Base-by-base conservation (phyloP, 768 basidiomycete genomes). In the Serendipita vermifera region DNA sequence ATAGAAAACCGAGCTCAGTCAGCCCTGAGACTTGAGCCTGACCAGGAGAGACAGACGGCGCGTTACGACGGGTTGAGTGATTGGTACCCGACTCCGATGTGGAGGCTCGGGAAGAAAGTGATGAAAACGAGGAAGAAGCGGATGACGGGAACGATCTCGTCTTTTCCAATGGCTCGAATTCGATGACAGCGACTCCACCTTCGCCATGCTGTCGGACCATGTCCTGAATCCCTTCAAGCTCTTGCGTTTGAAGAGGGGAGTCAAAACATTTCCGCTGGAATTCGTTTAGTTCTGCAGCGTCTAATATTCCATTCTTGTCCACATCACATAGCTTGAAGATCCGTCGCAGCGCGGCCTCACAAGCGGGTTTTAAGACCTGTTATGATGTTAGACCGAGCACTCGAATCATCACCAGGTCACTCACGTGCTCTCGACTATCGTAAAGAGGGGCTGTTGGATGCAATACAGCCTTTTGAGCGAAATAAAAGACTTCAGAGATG, bases 251-350 rank as follows among this genome's bases (percentile, higher is more conserved):
- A 20, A 99, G 70, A 32, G 94, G 93, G 0, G 88, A 80, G 62
- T 89, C 87, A 65, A 98, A 99, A 63, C 93, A 97, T 77, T 93
- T 93, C 61, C 89, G 75, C 74, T 98, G 94, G 64, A 99, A 99
- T 64, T 96, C 92, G 66, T 98, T 97, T 32, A 99, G 75, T 66
- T 99, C 94, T 20, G 82, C 74, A 9, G 85, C 80, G 61, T 96
- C 91, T 46, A 99, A 73, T 38, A 96, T 71, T 0, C 90, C 92
- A 64, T 98, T 93, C 65, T 97, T 96, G 68, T 97, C 88, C 26
- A 82, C 71, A 67, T 99, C 94, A 64, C 93, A 94, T 13, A 99
- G 77, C 65, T 91, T 93, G 75, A 98, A 99, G 75, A 99, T 96
- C 59, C 94, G 82, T 60, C 78, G 77, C 54, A 99, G 73, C 1